Percentiles rank a stretch among this genome's conserved stretches.
Evolutionary conservation across 352 stramenopile genomes (phyloP).

Genomic region (Globisporangium barbulae): DNA sequence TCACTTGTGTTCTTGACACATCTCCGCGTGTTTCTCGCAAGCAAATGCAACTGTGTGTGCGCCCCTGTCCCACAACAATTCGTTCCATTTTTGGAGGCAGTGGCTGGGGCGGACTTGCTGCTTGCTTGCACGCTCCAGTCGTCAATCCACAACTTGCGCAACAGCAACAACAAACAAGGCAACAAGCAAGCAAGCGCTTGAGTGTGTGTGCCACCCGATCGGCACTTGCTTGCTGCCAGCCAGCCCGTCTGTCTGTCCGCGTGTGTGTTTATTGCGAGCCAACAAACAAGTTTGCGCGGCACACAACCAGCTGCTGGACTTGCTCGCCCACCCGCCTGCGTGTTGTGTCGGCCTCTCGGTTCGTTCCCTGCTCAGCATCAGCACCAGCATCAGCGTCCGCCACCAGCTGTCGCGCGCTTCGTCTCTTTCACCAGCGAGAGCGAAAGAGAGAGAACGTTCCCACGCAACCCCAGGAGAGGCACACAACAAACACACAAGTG

Average conservation of each 20-base stretch:
- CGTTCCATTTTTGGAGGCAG: constrained; percentile 1
- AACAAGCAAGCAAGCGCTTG: background rate
- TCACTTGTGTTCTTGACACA: background rate
- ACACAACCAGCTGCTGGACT: background rate
- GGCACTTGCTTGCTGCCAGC: background rate
- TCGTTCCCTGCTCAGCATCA: background rate
- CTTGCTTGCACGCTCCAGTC: background rate
- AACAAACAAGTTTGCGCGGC: background rate
- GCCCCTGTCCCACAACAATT: background rate
- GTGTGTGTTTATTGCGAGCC: background rate
- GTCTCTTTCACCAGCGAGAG: constrained; percentile 11
- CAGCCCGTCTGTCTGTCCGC: background rate
- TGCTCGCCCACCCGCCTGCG: background rate
- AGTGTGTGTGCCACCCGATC: background rate
- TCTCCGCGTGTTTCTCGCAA: background rate
- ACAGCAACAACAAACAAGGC: background rate
- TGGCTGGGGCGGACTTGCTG: background rate
- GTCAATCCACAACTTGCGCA: background rate
- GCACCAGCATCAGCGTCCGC: background rate
- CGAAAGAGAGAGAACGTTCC: constrained; percentile 11
- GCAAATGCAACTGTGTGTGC: background rate
- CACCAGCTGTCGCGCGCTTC: constrained; percentile 2
- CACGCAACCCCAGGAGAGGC: constrained; percentile 7
- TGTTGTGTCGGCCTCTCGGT: background rate
- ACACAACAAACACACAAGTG: background rate